Evolutionary conservation across 2,329 filamentous ascomycete genomes (phyloP).

Genomic region (Zasmidium angulare): DNA sequence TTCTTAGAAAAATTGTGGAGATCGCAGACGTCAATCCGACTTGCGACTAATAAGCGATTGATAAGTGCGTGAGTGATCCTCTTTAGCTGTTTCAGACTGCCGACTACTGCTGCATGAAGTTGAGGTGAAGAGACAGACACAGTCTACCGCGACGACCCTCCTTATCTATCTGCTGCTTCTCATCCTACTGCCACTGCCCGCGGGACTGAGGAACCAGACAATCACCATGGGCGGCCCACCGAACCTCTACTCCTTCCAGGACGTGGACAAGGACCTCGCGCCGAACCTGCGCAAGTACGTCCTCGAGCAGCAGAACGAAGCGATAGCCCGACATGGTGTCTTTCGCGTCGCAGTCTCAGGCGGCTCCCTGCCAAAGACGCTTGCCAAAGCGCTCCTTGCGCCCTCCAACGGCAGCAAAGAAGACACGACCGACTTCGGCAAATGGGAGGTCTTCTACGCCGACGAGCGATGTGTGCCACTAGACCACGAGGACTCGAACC

Average conservation of each 20-base stretch:
- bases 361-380: constrained; percentile 84
- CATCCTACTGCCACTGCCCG: neutral
- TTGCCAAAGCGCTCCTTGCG: constrained; percentile 78
- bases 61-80: neutral
- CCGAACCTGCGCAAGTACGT: constrained; percentile 78
- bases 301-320: constrained; percentile 75
- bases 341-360: constrained; percentile 95
- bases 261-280: constrained; percentile 69
- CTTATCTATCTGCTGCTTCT: neutral
- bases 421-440: constrained; percentile 72
- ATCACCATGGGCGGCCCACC: constrained; percentile 40
- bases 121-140: neutral
- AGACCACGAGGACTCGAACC: constrained; percentile 92
- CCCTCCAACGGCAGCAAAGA: constrained; percentile 48
- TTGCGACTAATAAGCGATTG: neutral
- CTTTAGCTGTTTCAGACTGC: neutral
- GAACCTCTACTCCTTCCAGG: constrained; percentile 77
- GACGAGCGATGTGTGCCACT: constrained; percentile 94
- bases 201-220: neutral
- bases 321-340: constrained; percentile 72
- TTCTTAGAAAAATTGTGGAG: neutral
- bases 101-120: neutral
- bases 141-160: neutral
- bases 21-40: too few species aligned
- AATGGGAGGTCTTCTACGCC: constrained; percentile 98